phyloP scores from a whole-genome alignment of 148 eudicot genomes.

The Dysphania ambrosioides region DNA sequence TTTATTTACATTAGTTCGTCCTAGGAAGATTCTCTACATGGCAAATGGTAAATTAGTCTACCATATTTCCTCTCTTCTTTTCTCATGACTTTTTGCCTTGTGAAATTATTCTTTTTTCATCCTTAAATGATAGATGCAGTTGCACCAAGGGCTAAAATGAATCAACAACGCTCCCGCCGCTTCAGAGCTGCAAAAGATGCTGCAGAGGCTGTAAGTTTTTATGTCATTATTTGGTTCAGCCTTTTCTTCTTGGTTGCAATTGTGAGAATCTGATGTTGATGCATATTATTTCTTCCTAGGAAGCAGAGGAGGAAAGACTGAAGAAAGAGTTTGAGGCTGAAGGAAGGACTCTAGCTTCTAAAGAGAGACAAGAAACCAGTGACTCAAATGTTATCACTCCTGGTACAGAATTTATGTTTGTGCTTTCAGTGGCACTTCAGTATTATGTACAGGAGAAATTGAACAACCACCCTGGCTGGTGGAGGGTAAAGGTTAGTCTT shows the following conservation, averaged over 20 bases:
- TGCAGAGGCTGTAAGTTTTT: slow-evolving; percentile 74
- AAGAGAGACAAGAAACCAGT: slow-evolving; percentile 73
- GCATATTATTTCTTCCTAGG: slow-evolving; percentile 41
- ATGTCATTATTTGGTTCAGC: neutral
- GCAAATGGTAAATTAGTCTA: slow-evolving; percentile 67
- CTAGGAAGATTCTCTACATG: slow-evolving; percentile 92
- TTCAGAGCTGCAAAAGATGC: slow-evolving; percentile 99
- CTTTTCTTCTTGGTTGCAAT: neutral
- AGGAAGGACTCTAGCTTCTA: slow-evolving; percentile 50
- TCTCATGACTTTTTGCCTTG: neutral
- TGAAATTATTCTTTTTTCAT: slow-evolving; percentile 11
- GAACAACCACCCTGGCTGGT: slow-evolving; percentile 81
- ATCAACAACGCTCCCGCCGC: slow-evolving; percentile 95
- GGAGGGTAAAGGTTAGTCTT: slow-evolving; percentile 62
- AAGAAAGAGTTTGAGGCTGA: slow-evolving; percentile 73
- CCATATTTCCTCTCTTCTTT: neutral
- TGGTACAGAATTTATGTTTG: slow-evolving; percentile 91
- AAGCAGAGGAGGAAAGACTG: slow-evolving; percentile 78
- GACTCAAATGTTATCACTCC: slow-evolving; percentile 99
- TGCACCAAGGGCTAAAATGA: slow-evolving; percentile 99
- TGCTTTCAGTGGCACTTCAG: slow-evolving; percentile 88
- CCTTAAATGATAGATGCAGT: slow-evolving; percentile 67
- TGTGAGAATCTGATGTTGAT: slow-evolving; percentile 9
- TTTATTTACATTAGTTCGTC: slow-evolving; percentile 77
- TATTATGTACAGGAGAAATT: slow-evolving; percentile 75